A percentile compares a stretch with the other conserved stretches of the same genome.
phyloP scores from a whole-genome alignment of 176 grass and related monocot genomes.

The Carex scoparia region DNA sequence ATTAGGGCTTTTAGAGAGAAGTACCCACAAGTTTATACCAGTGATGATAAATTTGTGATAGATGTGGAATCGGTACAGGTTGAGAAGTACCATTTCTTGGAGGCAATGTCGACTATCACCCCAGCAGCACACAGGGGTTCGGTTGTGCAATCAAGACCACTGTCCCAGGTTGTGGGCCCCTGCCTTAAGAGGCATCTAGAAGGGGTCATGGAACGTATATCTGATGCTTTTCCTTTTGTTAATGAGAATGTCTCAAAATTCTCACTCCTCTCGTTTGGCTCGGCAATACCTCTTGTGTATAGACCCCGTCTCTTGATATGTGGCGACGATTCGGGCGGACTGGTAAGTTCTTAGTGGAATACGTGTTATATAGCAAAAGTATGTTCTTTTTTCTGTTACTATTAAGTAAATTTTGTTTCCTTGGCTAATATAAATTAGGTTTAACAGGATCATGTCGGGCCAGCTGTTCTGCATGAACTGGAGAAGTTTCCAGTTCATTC shows the following conservation, averaged over 20 bases:
- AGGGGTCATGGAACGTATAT: slow-evolving; percentile 75
- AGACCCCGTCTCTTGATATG: slow-evolving; percentile 88
- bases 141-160: slow-evolving; percentile 79
- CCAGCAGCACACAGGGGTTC: slow-evolving; percentile 92
- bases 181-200: slow-evolving; percentile 82
- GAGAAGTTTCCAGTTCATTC: slow-evolving; percentile 99
- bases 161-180: slow-evolving; percentile 69
- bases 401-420: slow-evolving; percentile 2
- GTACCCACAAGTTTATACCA: slow-evolving; percentile 98
- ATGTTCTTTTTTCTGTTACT: neutral
- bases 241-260: slow-evolving; percentile 58
- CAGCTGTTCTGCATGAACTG: slow-evolving; percentile 94
- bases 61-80: slow-evolving; percentile 84
- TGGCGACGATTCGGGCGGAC: slow-evolving; percentile 70
- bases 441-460: slow-evolving; percentile 96
- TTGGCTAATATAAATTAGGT: slow-evolving; percentile 38
- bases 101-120: slow-evolving; percentile 98
- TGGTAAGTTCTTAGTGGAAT: slow-evolving; percentile 46
- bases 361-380: slow-evolving; percentile 2
- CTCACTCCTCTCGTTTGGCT: slow-evolving; percentile 61
- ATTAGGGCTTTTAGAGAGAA: slow-evolving; percentile 96
- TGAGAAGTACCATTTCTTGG: slow-evolving; percentile 90
- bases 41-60: slow-evolving; percentile 99
- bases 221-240: slow-evolving; percentile 79
- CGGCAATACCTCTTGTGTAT: slow-evolving; percentile 87